Base-by-base conservation (phyloP, 108 stramenopile genomes). In the Aurantiochytrium sp. region DNA sequence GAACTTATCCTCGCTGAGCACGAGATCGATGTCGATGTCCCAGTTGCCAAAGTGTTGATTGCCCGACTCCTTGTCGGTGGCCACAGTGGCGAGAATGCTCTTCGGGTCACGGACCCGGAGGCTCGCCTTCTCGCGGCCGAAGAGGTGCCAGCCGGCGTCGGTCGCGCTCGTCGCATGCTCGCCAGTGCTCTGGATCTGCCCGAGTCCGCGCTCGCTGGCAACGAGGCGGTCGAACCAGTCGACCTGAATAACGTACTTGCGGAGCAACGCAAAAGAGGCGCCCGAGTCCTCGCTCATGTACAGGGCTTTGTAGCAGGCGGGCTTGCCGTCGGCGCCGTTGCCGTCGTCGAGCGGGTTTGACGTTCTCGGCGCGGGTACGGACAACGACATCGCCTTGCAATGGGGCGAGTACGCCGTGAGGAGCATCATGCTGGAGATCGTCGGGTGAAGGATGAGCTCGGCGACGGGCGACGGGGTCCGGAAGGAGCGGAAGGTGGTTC, bases 191-290 rank as follows among this genome's bases (percentile, higher is more conserved):
- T 81, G 73, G 27, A 34, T 12, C 10, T 19, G 27, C 22, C 59
- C 59, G 34, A 65, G 59, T 8, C 59, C 59, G 27, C 34, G 59
- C 34, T 65, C 59, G 59, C 59, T 65, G 19, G 59, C 59, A 10
- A 27, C 27, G 10, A 81, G 39, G 0, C 45, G 73, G 2, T 41
- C 73, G 45, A 39, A 34, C 86, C 86, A 86, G 15, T 86, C 86
- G 37, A 39, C 27, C 37, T 86, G 86, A 4, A 86, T 55, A 19
- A 86, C 86, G 55, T 86, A 86, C 19, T 86, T 55, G 55, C 22
- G 37, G 4, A 86, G 4, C 1, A 55, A 6, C 24, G 15, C 27
- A 27, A 52, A 86, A 22, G 50, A 15, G 4, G 19, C 27, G n/a
- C 86, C 86, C 4, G 36, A 27, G 86, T 86, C n/a, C 86, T 22